Percentiles rank a stretch among this genome's conserved stretches.
These are phyloP conservation scores for Psilocybe mexicana DNA, from an alignment of 1,284 basidiomycete species.

Conservation along the genomic window DNA sequence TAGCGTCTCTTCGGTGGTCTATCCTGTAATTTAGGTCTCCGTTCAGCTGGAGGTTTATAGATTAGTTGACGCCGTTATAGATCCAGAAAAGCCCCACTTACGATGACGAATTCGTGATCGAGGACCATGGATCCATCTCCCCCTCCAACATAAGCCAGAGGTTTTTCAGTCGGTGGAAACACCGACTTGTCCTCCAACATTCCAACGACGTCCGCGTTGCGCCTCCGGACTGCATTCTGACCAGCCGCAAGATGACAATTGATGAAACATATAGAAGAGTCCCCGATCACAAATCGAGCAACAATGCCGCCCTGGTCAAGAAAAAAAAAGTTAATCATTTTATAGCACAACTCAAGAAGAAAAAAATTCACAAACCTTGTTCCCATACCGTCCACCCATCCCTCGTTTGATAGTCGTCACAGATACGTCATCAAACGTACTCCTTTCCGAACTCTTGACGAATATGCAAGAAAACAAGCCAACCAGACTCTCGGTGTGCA, in stretches of 20 bases:
- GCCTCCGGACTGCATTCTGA: conserved; percentile 76
- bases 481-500: conserved; percentile 88
- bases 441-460: conserved; percentile 66
- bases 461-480: conserved; percentile 91
- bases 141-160: conserved; percentile 79
- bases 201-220: conserved; percentile 85
- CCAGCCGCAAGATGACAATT: conserved; percentile 97
- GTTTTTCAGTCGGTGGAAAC: conserved; percentile 58
- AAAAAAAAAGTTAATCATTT: neutral
- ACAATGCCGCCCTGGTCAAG: conserved; percentile 81
- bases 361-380: conserved; percentile 70
- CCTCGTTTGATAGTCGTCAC: conserved; percentile 88
- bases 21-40: conserved; percentile 94
- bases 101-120: conserved; percentile 93
- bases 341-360: conserved; percentile 13
- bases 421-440: conserved; percentile 66
- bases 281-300: conserved; percentile 86
- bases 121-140: conserved; percentile 94
- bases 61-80: neutral
- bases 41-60: conserved; percentile 50
- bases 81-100: conserved; percentile 42
- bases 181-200: conserved; percentile 82
- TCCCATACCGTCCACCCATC: conserved; percentile 91
- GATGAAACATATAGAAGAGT: conserved; percentile 91
- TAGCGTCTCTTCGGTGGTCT: conserved; percentile 83